Evolutionary conservation across 352 stramenopile species (phyloP), one percentile per base, ranked within the genome.

Genomic region (Globisporangium parvum): DNA sequence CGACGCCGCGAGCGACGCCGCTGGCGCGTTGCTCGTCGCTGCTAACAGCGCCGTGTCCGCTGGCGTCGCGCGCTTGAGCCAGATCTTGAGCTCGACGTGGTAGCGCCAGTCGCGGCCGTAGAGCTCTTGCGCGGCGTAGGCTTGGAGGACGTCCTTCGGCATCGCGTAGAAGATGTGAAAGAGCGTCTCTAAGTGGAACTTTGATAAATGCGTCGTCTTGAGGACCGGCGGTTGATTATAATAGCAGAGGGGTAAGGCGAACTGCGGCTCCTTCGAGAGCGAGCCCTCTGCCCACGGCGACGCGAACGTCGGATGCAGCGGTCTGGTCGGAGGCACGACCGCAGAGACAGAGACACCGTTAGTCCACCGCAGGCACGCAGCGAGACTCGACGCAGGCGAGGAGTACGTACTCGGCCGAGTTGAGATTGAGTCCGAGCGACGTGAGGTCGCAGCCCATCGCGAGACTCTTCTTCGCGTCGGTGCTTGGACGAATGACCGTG

Each of bases 131-230:
- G 87, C 87, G 12, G 81, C 78, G 49, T 91, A 94, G 6, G 88
- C 87, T 75, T 99, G 96, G 51, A 99, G 74, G 6, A 97, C 88
- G 71, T 99, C 97, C 78, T 98, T 96, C 46, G 97, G 96, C 80
- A 99, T 96, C 53, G 91, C 92, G 77, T 99, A 99, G 74, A 99
- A 99, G 66, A 99, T 97, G 80, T 98, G 99, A 77, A 99, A 99
- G 23, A 99, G 78, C 53, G 96, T 99, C 83, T 99, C 96, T 47
- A 98, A 75, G 65, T 98, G 89, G 72, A 99, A 99, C 75, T 99
- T 99, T 51, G 87, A 95, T 63, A 99, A 81, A 65, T 99, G 95
- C 57, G 91, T 96, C 49, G 93, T 97, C 81, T 98, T 98, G 51
- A 99, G 82, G 51, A 95, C 89, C n/a, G 96, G 93, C 48, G 96